phyloP scores from a whole-genome alignment of 441 rosid genomes.

The Aleurites moluccanus region DNA sequence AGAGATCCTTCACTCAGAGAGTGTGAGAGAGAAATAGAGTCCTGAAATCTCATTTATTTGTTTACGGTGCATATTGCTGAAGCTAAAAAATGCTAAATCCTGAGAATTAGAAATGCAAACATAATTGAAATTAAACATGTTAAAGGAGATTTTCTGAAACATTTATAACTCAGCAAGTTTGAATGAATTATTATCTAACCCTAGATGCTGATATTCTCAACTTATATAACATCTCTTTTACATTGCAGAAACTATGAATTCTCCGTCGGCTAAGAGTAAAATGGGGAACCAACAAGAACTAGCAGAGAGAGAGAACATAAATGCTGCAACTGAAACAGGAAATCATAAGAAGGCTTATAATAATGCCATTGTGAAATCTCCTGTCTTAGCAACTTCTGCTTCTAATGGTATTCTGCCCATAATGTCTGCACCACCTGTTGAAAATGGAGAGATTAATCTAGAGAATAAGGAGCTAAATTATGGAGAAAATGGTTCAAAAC shows the following conservation, averaged over 20 bases:
- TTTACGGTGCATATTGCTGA: neutral
- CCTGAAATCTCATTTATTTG: neutral
- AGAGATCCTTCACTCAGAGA: neutral
- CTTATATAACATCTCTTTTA: conserved; percentile 5
- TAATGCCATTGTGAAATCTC: conserved; percentile 26
- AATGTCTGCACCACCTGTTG: conserved; percentile 18
- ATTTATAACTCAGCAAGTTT: neutral
- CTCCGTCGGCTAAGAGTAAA: conserved; percentile 27
- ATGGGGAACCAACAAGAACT: conserved; percentile 23
- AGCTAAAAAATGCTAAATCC: neutral
- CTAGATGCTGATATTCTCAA: neutral
- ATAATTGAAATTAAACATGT: neutral
- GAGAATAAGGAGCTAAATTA: neutral
- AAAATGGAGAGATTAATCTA: conserved; percentile 23
- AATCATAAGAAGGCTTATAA: conserved; percentile 10
- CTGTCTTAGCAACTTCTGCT: conserved; percentile 7
- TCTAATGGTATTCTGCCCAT: conserved; percentile 11
- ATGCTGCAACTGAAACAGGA: conserved; percentile 22
- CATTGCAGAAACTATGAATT: conserved; percentile 38
- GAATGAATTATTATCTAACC: neutral
- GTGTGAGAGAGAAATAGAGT: neutral
- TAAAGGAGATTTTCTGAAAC: neutral
- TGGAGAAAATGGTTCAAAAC: neutral
- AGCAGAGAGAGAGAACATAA: conserved; percentile 16
- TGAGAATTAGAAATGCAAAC: neutral